phyloP scores from a whole-genome alignment of 352 stramenopile genomes.

The Phytophthora citricola region DNA sequence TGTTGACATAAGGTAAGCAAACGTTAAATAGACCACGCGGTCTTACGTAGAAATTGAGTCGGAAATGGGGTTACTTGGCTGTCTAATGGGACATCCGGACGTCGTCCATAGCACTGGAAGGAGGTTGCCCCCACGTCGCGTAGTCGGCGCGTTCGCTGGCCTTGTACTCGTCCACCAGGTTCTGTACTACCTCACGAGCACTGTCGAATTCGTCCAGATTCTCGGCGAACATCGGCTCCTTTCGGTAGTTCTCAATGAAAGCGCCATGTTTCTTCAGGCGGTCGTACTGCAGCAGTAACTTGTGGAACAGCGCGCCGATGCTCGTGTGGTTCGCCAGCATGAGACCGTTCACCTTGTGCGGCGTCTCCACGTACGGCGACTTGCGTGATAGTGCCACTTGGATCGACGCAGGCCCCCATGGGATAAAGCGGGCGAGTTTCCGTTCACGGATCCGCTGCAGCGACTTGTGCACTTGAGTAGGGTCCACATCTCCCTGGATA shows the following conservation, averaged over 20 bases:
- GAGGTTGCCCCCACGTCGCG: slow-evolving; percentile 70
- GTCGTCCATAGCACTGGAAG: slow-evolving; percentile 45
- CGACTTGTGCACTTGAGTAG: slow-evolving; percentile 98
- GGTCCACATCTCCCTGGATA: slow-evolving; percentile 99
- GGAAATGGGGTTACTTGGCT: not conserved
- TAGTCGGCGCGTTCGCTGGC: slow-evolving; percentile 84
- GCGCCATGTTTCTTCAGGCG: slow-evolving; percentile 97
- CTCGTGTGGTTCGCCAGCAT: slow-evolving; percentile 99
- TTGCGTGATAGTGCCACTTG: slow-evolving; percentile 98
- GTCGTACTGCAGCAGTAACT: slow-evolving; percentile 97
- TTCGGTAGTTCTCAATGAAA: slow-evolving; percentile 99
- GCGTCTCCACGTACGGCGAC: slow-evolving; percentile 96
- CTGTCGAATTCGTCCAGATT: slow-evolving; percentile 88
- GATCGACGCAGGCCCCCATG: slow-evolving; percentile 98
- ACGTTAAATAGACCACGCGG: slow-evolving; percentile 49
- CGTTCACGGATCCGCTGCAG: slow-evolving; percentile 98
- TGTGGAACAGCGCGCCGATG: slow-evolving; percentile 92
- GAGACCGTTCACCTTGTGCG: slow-evolving; percentile 97
- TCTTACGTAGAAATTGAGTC: slow-evolving; percentile 26
- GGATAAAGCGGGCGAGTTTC: slow-evolving; percentile 98
- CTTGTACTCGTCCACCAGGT: slow-evolving; percentile 87
- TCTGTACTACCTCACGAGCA: slow-evolving; percentile 86
- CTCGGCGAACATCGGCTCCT: slow-evolving; percentile 97
- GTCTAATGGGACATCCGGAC: slow-evolving; percentile 53
- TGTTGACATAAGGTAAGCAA: slow-evolving; percentile 52